These are phyloP conservation scores for Penicillium polonicum DNA, from an alignment of 2,329 filamentous ascomycete species.

Conservation along the genomic window DNA sequence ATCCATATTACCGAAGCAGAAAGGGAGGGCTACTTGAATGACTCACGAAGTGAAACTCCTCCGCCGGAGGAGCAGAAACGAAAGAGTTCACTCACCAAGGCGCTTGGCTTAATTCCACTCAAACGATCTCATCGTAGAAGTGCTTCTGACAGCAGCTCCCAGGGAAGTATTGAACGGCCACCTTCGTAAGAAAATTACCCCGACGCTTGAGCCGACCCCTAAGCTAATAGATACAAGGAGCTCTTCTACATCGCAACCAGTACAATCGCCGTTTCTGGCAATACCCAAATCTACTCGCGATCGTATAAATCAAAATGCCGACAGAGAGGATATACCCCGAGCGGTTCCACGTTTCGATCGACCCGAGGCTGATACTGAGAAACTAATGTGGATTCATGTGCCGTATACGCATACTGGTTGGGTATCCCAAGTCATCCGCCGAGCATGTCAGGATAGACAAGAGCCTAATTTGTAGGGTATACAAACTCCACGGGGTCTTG, in stretches of 20 bases:
- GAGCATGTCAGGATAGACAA: constrained; percentile 27
- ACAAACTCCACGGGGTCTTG: not conserved
- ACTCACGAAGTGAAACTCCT: constrained; percentile 16
- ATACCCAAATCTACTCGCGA: constrained; percentile 27
- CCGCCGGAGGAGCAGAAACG: constrained; percentile 7
- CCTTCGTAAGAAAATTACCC: constrained; percentile 15
- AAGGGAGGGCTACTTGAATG: constrained; percentile 22
- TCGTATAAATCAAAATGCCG: constrained; percentile 22
- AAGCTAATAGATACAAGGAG: constrained; percentile 2
- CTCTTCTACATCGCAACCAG: constrained; percentile 19
- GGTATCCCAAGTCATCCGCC: constrained; percentile 22
- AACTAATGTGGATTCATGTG: constrained; percentile 37
- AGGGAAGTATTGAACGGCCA: constrained; percentile 16
- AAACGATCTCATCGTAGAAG: constrained; percentile 11
- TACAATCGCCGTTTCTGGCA: constrained; percentile 24
- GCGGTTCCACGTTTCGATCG: constrained; percentile 32
- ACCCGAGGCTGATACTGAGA: constrained; percentile 35
- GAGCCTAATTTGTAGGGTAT: constrained; percentile 21
- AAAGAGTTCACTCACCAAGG: constrained; percentile 12
- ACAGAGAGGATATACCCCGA: constrained; percentile 26
- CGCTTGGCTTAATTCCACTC: constrained; percentile 9
- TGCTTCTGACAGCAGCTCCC: constrained; percentile 19
- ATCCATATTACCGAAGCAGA: constrained; percentile 33
- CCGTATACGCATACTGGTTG: constrained; percentile 33
- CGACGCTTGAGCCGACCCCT: not conserved